Evolutionary conservation across 1,284 basidiomycete species (phyloP).

Genomic region (Naganishia liquefaciens): DNA sequence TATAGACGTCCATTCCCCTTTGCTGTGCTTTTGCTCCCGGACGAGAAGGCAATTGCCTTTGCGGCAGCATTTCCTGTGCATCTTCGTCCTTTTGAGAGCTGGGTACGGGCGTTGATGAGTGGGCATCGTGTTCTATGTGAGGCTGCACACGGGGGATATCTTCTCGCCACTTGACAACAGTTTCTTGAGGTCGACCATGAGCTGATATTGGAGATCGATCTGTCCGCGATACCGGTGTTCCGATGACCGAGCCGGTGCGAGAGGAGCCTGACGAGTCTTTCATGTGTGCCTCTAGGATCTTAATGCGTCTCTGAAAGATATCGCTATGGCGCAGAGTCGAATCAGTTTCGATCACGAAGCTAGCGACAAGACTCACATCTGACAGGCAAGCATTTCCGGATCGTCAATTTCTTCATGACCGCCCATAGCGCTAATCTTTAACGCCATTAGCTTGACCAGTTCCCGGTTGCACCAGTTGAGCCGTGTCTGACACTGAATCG

Average conservation of each 20-base stretch:
- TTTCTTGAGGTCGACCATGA: conserved; percentile 7
- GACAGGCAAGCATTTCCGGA: conserved; percentile 42
- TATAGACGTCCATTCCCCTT: background rate
- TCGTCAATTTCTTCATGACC: conserved; percentile 40
- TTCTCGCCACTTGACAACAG: conserved; percentile 18
- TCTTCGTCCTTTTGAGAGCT: conserved; percentile 21
- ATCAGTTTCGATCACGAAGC: background rate
- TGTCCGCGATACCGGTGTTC: conserved; percentile 11
- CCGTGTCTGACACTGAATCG: conserved; percentile 18
- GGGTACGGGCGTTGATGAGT: background rate
- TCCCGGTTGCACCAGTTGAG: conserved; percentile 26
- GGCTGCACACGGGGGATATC: conserved; percentile 2
- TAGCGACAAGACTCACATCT: conserved; percentile 38
- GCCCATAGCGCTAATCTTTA: conserved; percentile 23
- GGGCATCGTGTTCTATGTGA: background rate
- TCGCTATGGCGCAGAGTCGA: conserved; percentile 27
- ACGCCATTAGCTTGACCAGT: conserved; percentile 19
- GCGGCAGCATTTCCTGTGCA: background rate
- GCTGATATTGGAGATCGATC: conserved; percentile 10
- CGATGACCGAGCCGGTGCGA: conserved; percentile 14
- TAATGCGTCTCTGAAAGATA: conserved; percentile 40
- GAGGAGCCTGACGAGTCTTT: conserved; percentile 19
- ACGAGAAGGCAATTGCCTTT: background rate
- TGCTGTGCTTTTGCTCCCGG: too few relatives aligned
- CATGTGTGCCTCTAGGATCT: conserved; percentile 39